phyloP scores from a whole-genome alignment of 768 basidiomycete genomes.

The Trametes meyenii region DNA sequence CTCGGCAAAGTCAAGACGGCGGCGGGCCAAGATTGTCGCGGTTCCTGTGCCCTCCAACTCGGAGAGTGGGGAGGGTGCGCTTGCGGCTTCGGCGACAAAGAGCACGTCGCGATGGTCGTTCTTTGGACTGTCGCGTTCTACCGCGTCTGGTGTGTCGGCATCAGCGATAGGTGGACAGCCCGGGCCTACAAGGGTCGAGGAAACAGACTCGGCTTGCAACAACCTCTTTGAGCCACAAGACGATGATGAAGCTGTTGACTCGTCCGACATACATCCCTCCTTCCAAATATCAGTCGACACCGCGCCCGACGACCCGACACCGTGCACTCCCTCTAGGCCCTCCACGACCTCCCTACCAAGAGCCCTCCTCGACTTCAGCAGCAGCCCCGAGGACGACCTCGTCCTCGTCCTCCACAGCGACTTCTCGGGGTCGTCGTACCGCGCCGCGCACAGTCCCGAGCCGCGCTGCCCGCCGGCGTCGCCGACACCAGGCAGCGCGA shows the following conservation, averaged over 20 bases:
- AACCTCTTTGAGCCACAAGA: background rate
- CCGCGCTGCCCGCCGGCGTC: background rate
- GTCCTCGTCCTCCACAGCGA: slow-evolving; percentile 25
- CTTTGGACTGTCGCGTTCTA: slow-evolving; percentile 2
- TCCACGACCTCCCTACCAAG: slow-evolving; percentile 5
- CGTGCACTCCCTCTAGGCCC: background rate
- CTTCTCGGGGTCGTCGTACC: slow-evolving; percentile 14
- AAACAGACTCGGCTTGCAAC: background rate
- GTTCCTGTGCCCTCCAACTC: background rate
- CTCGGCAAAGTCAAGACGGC: slow-evolving; percentile 16
- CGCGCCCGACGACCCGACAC: background rate
- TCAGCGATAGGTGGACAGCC: background rate
- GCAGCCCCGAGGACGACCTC: slow-evolving; percentile 22
- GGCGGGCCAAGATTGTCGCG: slow-evolving; percentile 18
- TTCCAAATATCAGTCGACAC: slow-evolving; percentile 1
- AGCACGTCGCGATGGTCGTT: slow-evolving; percentile 6
- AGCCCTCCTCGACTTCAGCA: slow-evolving; percentile 14
- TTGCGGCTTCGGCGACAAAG: background rate
- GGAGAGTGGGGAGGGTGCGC: background rate
- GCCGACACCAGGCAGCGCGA: slow-evolving; percentile 16
- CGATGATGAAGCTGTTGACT: background rate
- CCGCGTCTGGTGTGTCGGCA: background rate
- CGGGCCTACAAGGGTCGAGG: background rate
- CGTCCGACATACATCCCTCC: background rate
- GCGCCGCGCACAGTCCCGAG: background rate